A percentile compares a stretch with the other conserved stretches of the same genome.
phyloP scores from a whole-genome alignment of 192 early-diverging fungal genomes.

The Coemansia sp. region DNA sequence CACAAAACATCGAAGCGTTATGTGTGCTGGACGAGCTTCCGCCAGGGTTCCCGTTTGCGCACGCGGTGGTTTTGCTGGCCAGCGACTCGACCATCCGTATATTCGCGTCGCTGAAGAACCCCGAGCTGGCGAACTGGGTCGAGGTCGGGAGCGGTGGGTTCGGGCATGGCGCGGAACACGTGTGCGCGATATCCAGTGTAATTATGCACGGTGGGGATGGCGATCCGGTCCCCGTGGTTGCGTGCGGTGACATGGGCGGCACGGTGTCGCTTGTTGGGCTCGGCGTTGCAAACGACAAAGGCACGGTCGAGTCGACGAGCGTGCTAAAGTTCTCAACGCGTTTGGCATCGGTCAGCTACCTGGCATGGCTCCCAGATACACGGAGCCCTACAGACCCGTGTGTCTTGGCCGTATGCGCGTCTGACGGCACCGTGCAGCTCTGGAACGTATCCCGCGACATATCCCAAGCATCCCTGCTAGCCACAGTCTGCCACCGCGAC shows the following conservation, averaged over 20 bases:
- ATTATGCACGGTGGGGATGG: background rate
- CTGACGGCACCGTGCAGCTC: slow-evolving; percentile 27
- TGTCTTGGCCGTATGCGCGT: slow-evolving; percentile 17
- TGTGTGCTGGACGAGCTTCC: slow-evolving; percentile 27
- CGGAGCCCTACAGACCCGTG: background rate
- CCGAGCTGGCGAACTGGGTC: slow-evolving; percentile 22
- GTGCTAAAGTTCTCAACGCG: background rate
- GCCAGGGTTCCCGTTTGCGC: slow-evolving; percentile 8
- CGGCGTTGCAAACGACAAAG: background rate
- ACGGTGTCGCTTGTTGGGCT: slow-evolving; percentile 17
- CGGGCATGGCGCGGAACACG: slow-evolving; percentile 11
- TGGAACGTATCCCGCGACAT: slow-evolving; percentile 23
- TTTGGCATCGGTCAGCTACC: slow-evolving; percentile 1
- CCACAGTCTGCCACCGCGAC: slow-evolving; percentile 11
- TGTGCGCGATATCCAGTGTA: slow-evolving; percentile 21
- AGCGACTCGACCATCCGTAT: slow-evolving; percentile 41
- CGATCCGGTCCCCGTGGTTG: slow-evolving; percentile 13
- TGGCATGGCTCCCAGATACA: slow-evolving; percentile 25
- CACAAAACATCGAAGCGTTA: slow-evolving; percentile 26
- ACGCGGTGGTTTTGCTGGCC: slow-evolving; percentile 17
- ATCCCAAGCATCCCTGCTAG: slow-evolving; percentile 3
- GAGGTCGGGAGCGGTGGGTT: slow-evolving; percentile 32
- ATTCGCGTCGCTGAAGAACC: slow-evolving; percentile 19
- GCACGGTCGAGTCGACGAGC: background rate
- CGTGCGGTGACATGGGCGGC: slow-evolving; percentile 30